Conservation (phyloP, 2,329 filamentous ascomycete species). For the Xylariaceae sp. region DNA sequence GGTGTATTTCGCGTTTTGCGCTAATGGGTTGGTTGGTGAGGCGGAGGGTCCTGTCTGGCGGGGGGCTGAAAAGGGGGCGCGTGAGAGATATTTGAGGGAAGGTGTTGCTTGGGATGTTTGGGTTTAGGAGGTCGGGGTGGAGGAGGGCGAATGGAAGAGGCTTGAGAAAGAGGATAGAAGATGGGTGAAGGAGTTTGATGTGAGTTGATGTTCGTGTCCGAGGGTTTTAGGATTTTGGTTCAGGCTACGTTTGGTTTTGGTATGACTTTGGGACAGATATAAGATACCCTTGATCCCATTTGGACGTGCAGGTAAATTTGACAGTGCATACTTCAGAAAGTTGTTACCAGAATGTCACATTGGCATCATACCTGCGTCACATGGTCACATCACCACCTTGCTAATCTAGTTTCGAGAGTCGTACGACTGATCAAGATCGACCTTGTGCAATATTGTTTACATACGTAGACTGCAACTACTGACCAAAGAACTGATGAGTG, state of each 20-base stretch:
- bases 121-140: slow-evolving; percentile 4
- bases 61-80: slow-evolving; percentile 47
- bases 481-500: too few relatives aligned
- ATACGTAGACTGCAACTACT: background rate
- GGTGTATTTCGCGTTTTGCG: slow-evolving; percentile 46
- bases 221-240: background rate
- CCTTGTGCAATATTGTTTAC: too few relatives aligned
- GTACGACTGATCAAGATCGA: too few relatives aligned
- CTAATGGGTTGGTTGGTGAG: slow-evolving; percentile 23
- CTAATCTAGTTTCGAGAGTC: too few relatives aligned
- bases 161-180: slow-evolving; percentile 3
- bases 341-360: too few relatives aligned
- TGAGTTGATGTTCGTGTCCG: slow-evolving; percentile 22
- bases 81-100: slow-evolving; percentile 12
- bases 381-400: too few relatives aligned
- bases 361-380: too few relatives aligned
- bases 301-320: too few relatives aligned
- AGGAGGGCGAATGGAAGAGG: too few relatives aligned
- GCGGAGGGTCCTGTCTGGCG: slow-evolving; percentile 28
- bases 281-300: too few relatives aligned
- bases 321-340: too few relatives aligned
- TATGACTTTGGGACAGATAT: too few relatives aligned
- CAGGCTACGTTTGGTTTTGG: background rate
- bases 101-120: slow-evolving; percentile 24
- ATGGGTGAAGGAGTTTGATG: slow-evolving; percentile 7